A percentile compares a stretch with the other conserved stretches of the same genome.
Evolutionary conservation across 352 stramenopile species (phyloP).

Genomic region (Phytophthora meadii): DNA sequence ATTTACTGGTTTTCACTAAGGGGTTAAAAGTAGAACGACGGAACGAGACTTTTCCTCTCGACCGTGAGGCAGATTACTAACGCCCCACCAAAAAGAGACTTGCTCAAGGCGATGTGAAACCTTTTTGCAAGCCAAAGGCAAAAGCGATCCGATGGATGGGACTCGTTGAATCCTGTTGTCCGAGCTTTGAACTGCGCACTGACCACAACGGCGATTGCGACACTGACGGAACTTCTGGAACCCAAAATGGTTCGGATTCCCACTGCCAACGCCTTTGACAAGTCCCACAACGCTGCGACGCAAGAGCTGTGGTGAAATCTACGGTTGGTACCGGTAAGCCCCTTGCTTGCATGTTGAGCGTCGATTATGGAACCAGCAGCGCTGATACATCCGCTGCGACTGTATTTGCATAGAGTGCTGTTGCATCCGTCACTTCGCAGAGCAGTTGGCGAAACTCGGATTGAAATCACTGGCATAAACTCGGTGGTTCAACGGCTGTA

Average conservation of each 20-base stretch:
- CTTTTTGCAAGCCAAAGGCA: not conserved
- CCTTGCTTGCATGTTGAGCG: constrained; percentile 1
- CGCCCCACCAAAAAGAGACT: constrained; percentile 19
- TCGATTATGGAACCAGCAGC: constrained; percentile 2
- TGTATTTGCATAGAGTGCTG: constrained; percentile 12
- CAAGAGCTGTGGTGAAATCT: constrained; percentile 5
- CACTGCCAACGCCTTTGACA: constrained; percentile 1
- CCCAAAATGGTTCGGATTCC: constrained; percentile 2
- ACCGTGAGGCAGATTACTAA: constrained; percentile 16
- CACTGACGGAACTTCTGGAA: constrained; percentile 3
- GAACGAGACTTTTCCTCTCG: constrained; percentile 2
- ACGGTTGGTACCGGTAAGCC: not conserved
- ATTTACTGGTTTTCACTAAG: constrained; percentile 11
- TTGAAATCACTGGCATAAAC: not conserved
- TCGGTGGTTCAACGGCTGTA: not conserved
- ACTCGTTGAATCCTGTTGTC: constrained; percentile 9
- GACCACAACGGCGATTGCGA: constrained; percentile 20
- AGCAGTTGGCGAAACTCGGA: not conserved
- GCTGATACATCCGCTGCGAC: constrained; percentile 6
- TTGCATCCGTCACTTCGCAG: constrained; percentile 10
- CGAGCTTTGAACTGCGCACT: constrained; percentile 5
- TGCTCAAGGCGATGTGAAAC: constrained; percentile 21
- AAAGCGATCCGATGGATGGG: constrained; percentile 7
- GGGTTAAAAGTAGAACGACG: constrained; percentile 11
- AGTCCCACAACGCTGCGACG: constrained; percentile 10